These are phyloP conservation scores for Podila verticillata DNA, from an alignment of 192 early-diverging fungal genomes.

Conservation along the genomic window DNA sequence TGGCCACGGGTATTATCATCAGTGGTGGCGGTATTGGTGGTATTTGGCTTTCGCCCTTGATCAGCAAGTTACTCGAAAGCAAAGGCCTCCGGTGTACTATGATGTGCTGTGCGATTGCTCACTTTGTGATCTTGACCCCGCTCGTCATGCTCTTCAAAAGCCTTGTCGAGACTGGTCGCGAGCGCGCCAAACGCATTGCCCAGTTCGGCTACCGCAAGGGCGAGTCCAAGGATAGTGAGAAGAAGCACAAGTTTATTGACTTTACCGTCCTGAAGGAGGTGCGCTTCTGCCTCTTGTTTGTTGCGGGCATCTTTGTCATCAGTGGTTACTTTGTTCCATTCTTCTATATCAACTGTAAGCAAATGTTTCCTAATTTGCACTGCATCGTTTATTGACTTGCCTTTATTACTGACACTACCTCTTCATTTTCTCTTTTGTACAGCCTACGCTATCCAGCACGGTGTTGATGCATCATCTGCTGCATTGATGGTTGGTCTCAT, in stretches of 20 bases:
- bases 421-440: not conserved
- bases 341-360: constrained; percentile 44
- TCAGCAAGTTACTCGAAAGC: not conserved
- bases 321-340: constrained; percentile 31
- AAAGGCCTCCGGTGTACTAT: too few species aligned
- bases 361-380: too few species aligned
- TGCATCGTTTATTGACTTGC: too few species aligned
- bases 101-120: constrained; percentile 60
- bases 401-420: not conserved
- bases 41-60: not conserved
- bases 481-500: constrained; percentile 71
- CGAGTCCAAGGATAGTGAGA: constrained; percentile 19
- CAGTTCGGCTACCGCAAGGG: constrained; percentile 34
- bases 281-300: constrained; percentile 25
- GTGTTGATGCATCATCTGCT: constrained; percentile 52
- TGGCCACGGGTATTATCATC: constrained; percentile 59
- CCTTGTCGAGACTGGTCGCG: constrained; percentile 24
- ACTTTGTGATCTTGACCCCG: constrained; percentile 51
- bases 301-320: constrained; percentile 47
- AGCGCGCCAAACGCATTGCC: constrained; percentile 28
- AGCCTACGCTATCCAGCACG: constrained; percentile 57
- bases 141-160: constrained; percentile 25
- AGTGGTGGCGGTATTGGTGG: constrained; percentile 1
- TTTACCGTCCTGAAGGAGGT: constrained; percentile 37
- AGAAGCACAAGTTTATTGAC: constrained; percentile 37